Conservation (phyloP, 2,329 filamentous ascomycete genomes). For the Neofusicoccum ribis region DNA sequence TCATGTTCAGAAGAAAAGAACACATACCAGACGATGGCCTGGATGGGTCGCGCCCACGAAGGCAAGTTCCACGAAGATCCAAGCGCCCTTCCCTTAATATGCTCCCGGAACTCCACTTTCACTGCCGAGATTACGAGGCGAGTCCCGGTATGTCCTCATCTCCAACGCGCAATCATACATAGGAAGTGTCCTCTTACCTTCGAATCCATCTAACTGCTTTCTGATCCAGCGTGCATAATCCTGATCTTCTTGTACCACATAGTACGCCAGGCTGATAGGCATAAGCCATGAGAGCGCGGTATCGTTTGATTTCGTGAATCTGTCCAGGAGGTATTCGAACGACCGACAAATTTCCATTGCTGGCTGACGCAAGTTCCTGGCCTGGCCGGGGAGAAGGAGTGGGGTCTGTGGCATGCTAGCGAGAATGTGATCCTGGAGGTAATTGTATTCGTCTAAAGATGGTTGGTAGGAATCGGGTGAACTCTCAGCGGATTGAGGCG, state of each 20-base stretch:
- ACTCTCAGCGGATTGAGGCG: neutral
- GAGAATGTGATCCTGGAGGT: neutral
- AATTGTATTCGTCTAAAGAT: neutral
- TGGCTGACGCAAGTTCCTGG: conserved; percentile 13
- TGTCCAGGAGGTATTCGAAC: conserved; percentile 21
- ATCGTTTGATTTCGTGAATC: conserved; percentile 1
- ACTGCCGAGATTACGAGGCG: neutral
- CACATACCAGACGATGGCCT: neutral
- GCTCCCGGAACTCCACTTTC: neutral
- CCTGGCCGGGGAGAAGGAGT: conserved; percentile 21
- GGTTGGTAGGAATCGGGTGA: neutral
- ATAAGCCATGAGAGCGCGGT: conserved; percentile 23
- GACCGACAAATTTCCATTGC: conserved; percentile 23
- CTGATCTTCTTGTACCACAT: conserved; percentile 20
- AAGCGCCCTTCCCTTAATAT: neutral
- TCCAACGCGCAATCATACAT: neutral
- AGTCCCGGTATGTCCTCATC: conserved; percentile 11
- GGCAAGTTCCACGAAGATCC: neutral
- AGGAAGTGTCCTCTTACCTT: conserved; percentile 16
- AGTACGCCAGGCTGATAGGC: conserved; percentile 23
- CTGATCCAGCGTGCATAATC: conserved; percentile 20
- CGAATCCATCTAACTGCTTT: conserved; percentile 20
- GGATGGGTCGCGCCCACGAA: neutral
- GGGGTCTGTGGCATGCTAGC: neutral
- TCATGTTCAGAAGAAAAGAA: neutral